Evolutionary conservation across 805 yeast species (phyloP).

Genomic region (Millerozyma acaciae): DNA sequence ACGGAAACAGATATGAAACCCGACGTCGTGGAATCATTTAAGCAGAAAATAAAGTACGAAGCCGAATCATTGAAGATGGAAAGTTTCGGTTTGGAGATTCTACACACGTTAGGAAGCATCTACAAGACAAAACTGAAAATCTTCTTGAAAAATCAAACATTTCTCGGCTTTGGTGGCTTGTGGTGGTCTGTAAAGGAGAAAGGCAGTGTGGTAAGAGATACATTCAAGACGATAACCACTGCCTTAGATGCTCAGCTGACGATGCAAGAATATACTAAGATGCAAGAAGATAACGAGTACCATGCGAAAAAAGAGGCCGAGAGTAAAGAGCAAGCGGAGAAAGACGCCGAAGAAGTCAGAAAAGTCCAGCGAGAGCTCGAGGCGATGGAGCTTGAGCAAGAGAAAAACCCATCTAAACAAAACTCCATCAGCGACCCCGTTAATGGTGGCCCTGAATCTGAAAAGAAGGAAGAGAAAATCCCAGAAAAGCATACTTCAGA

Average conservation of each 20-base stretch:
- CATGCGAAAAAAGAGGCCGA: constrained; percentile 37
- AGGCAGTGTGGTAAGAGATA: constrained; percentile 68
- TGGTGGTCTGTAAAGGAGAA: constrained; percentile 70
- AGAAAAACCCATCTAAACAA: constrained; percentile 6
- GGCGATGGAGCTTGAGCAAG: constrained; percentile 13
- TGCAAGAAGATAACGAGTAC: constrained; percentile 54
- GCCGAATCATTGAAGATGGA: constrained; percentile 81
- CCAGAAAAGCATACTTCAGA: constrained; percentile 49
- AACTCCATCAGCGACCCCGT: constrained; percentile 7
- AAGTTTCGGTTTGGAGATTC: constrained; percentile 78
- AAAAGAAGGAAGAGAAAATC: constrained; percentile 13
- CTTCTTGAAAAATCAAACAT: constrained; percentile 59
- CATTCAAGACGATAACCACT: constrained; percentile 64
- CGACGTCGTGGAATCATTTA: constrained; percentile 48
- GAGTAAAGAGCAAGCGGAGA: constrained; percentile 15
- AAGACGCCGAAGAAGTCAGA: constrained; percentile 12
- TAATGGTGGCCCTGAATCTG: constrained; percentile 8
- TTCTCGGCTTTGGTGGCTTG: constrained; percentile 64
- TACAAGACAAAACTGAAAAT: constrained; percentile 64
- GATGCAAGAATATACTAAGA: constrained; percentile 65
- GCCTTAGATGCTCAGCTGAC: constrained; percentile 79
- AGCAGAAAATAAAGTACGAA: constrained; percentile 66
- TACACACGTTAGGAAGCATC: constrained; percentile 70
- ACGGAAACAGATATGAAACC: constrained; percentile 43
- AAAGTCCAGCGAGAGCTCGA: constrained; percentile 17